Conservation (phyloP, 2,329 filamentous ascomycete genomes). For the Trichoderma arundinaceum region DNA sequence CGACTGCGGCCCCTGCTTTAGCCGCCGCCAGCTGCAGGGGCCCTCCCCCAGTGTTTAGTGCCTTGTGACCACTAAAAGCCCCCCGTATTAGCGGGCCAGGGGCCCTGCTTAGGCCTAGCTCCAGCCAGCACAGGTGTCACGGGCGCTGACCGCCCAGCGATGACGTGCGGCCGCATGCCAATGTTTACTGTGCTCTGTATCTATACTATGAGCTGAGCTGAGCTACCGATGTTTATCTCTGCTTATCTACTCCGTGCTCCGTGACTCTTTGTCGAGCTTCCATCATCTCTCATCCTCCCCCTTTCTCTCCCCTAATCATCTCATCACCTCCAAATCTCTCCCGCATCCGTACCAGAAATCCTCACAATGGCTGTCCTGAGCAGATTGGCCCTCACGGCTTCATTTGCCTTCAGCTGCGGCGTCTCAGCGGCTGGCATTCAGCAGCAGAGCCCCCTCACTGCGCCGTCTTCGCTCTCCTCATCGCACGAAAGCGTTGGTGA, state of each 20-base stretch:
- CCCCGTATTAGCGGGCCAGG: conserved; percentile 13
- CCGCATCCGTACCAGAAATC: background rate
- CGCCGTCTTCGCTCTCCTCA: background rate
- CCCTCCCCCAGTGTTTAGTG: background rate
- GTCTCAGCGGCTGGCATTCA: conserved; percentile 38
- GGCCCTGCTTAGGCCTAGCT: background rate
- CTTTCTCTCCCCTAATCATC: background rate
- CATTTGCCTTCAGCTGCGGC: conserved; percentile 38
- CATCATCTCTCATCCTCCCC: background rate
- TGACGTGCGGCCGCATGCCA: no score
- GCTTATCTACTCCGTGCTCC: conserved; percentile 18
- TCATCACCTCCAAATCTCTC: background rate
- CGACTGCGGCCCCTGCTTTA: conserved; percentile 23
- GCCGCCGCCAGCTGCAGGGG: conserved; percentile 23
- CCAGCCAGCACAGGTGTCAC: background rate
- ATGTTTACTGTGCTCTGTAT: no score
- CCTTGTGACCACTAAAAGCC: conserved; percentile 19
- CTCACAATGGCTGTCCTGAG: conserved; percentile 31
- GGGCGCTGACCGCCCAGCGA: no score
- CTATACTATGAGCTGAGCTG: conserved; percentile 5
- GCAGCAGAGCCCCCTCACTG: conserved; percentile 32
- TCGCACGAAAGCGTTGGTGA: background rate
- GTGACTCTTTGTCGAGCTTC: background rate
- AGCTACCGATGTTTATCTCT: background rate
- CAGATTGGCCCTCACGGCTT: conserved; percentile 35